Conservation (phyloP, 2,329 filamentous ascomycete genomes). For the Alternaria arbusti region DNA sequence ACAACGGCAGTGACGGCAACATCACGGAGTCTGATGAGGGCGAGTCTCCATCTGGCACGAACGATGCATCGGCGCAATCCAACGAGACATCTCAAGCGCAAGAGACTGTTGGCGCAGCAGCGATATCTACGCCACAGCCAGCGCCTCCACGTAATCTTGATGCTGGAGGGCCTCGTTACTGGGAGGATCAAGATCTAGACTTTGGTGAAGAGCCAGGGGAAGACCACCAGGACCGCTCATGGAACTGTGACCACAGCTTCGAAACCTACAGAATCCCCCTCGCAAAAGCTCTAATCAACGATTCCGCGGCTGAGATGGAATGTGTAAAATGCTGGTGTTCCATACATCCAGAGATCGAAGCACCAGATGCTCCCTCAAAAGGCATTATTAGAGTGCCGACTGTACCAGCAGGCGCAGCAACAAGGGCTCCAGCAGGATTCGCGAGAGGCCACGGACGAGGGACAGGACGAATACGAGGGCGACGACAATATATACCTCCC, state of each 20-base stretch:
- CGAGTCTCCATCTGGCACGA: not conserved
- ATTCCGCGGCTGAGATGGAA: slow-evolving; percentile 26
- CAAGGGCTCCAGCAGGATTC: too few species aligned
- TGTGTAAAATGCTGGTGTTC: slow-evolving; percentile 39
- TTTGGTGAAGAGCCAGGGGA: slow-evolving; percentile 49
- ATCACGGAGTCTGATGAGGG: slow-evolving; percentile 25
- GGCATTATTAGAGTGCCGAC: too few species aligned
- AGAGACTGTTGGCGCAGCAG: not conserved
- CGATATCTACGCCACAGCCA: not conserved
- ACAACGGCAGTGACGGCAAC: slow-evolving; percentile 32
- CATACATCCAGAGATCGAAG: slow-evolving; percentile 32
- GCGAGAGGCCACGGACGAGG: too few species aligned
- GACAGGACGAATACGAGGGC: too few species aligned
- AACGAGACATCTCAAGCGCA: not conserved
- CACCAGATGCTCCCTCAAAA: not conserved
- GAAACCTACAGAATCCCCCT: slow-evolving; percentile 20
- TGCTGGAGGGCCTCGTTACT: slow-evolving; percentile 35
- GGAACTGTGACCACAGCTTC: slow-evolving; percentile 38
- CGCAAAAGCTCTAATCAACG: slow-evolving; percentile 12
- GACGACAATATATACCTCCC: not conserved
- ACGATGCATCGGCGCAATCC: not conserved
- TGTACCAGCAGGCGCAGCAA: too few species aligned
- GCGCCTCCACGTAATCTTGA: slow-evolving; percentile 41
- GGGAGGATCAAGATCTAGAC: slow-evolving; percentile 36
- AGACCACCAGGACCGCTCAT: slow-evolving; percentile 24